These are phyloP conservation scores for Podaxis carcinomalis DNA, from an alignment of 768 basidiomycete genomes.

Conservation along the genomic window DNA sequence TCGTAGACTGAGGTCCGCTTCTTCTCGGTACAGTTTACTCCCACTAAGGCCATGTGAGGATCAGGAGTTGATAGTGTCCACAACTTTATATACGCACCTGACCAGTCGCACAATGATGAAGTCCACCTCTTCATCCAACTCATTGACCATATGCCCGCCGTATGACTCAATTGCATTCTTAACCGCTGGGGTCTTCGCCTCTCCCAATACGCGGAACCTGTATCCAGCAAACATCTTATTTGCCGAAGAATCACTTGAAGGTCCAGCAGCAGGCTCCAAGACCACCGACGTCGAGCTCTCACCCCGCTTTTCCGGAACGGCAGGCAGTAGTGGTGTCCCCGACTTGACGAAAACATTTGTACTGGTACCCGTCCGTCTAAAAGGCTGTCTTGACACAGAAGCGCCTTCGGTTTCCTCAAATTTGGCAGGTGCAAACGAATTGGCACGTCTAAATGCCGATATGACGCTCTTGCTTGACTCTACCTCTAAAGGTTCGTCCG, in stretches of 20 bases:
- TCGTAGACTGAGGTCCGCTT: conserved; percentile 41
- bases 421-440: conserved; percentile 55
- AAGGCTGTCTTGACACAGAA: conserved; percentile 31
- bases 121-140: conserved; percentile 47
- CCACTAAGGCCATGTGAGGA: conserved; percentile 41
- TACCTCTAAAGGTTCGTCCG: conserved; percentile 11
- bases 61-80: background rate
- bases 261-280: conserved; percentile 3
- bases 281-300: conserved; percentile 18
- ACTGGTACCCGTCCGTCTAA: conserved; percentile 37
- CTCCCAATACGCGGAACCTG: conserved; percentile 59
- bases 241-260: conserved; percentile 12
- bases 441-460: conserved; percentile 55
- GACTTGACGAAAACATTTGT: conserved; percentile 8
- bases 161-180: conserved; percentile 53
- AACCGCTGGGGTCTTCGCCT: conserved; percentile 57
- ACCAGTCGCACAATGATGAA: conserved; percentile 70
- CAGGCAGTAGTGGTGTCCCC: background rate
- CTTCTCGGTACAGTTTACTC: conserved; percentile 60
- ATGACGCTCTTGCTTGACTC: conserved; percentile 36
- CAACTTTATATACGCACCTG: conserved; percentile 42
- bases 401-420: conserved; percentile 15
- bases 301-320: conserved; percentile 10
- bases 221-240: conserved; percentile 48
- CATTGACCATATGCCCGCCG: conserved; percentile 49